Evolutionary conservation across 495 filamentous ascomycete genomes (phyloP).

Genomic region (Aspergillus funiculosus): DNA sequence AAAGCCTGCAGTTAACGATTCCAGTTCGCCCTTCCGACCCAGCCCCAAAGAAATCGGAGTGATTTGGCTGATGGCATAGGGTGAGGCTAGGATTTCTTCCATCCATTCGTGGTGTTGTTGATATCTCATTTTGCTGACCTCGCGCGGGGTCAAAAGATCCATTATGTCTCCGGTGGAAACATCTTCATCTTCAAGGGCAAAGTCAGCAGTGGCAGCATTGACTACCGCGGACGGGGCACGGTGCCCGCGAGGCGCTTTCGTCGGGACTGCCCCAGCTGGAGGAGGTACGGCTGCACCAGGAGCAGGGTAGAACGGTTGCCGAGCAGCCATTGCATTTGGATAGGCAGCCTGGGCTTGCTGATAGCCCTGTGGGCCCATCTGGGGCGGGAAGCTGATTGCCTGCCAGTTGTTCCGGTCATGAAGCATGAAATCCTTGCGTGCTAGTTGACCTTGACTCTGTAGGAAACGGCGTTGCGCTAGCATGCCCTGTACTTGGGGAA

Average conservation of each 20-base stretch:
- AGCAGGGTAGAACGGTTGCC: conserved; percentile 38
- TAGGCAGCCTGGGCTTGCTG: conserved; percentile 29
- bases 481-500: conserved; percentile 53
- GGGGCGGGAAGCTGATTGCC: conserved; percentile 62
- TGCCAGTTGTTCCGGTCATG: conserved; percentile 87
- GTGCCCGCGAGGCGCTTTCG: conserved; percentile 36
- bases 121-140: conserved; percentile 78
- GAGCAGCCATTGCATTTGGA: conserved; percentile 26
- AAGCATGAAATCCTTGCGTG: conserved; percentile 90
- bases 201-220: conserved; percentile 41
- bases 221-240: conserved; percentile 35
- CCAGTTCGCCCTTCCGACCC: conserved; percentile 80
- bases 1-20: conserved; percentile 73
- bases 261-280: conserved; percentile 23
- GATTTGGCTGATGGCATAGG: conserved; percentile 75
- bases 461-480: conserved; percentile 62
- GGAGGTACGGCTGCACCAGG: conserved; percentile 28
- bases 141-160: conserved; percentile 79
- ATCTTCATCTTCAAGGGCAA: conserved; percentile 78
- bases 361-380: conserved; percentile 38
- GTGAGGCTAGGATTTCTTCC: conserved; percentile 91
- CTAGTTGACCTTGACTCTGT: conserved; percentile 71
- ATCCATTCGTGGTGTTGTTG: conserved; percentile 98
- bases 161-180: conserved; percentile 78
- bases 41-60: conserved; percentile 81